Evolutionary conservation across 2,329 filamentous ascomycete genomes (phyloP).

Genomic region (Emergomyces pasteurianus): DNA sequence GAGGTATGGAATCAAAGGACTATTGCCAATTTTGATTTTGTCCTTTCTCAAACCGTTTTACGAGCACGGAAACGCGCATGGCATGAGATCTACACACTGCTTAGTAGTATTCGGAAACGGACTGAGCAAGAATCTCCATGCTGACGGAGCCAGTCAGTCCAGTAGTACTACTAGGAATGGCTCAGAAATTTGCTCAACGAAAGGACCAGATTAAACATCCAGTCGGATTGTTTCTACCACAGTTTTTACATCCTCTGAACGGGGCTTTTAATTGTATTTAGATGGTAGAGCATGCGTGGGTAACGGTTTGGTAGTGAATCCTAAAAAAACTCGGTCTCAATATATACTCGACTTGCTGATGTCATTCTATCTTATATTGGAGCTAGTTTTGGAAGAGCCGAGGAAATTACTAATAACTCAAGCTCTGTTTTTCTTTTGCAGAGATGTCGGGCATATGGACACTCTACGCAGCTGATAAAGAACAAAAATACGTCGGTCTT

Average conservation of each 20-base stretch:
- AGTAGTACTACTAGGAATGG: not conserved
- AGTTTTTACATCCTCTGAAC: not conserved
- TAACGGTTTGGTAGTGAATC: not conserved
- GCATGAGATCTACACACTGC: not conserved
- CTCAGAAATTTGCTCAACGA: not conserved
- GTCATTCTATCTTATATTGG: not conserved
- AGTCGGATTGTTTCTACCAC: not conserved
- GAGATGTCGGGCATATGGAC: not conserved
- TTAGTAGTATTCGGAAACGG: not conserved
- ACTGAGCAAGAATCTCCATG: not conserved
- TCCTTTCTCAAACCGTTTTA: not conserved
- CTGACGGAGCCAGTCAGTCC: not conserved
- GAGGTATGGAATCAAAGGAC: not conserved
- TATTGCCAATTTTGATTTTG: not conserved
- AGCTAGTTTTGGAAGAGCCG: not conserved
- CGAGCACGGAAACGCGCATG: not conserved
- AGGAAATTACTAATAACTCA: not conserved
- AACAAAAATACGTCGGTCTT: not conserved
- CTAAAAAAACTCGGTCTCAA: no score
- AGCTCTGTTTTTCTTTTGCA: not conserved
- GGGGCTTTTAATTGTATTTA: not conserved
- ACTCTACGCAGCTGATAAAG: not conserved
- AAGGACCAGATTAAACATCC: not conserved
- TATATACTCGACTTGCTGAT: not conserved
- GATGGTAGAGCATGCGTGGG: not conserved